Evolutionary conservation across 1,139 yeast genomes (phyloP).

Genomic region (Zygoascus hellenicus): DNA sequence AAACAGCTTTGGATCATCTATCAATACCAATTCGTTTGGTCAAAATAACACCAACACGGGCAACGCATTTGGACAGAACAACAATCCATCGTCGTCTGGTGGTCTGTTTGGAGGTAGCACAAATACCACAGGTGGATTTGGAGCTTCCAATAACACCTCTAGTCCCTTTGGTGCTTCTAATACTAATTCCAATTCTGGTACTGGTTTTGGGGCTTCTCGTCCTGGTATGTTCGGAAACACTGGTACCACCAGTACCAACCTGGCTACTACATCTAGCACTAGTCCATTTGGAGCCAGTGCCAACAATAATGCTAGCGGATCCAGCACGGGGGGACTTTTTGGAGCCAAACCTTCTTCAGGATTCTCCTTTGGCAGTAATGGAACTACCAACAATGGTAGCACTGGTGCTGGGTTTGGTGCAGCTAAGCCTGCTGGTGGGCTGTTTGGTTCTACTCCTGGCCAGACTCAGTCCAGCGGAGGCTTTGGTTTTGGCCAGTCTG

Average conservation of each 20-base stretch:
- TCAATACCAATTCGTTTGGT: not conserved
- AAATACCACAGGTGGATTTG: constrained; percentile 21
- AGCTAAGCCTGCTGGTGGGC: not conserved
- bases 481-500: constrained; percentile 11
- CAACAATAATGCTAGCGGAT: constrained; percentile 3
- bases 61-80: constrained; percentile 10
- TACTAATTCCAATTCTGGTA: constrained; percentile 8
- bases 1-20: not conserved
- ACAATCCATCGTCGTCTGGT: constrained; percentile 4
- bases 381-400: not conserved
- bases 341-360: constrained; percentile 11
- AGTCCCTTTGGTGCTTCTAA: constrained; percentile 34
- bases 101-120: constrained; percentile 22
- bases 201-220: not conserved
- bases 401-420: constrained; percentile 6
- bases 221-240: not conserved
- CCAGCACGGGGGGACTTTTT: constrained; percentile 16
- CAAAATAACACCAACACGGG: not conserved
- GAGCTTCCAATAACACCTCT: constrained; percentile 15
- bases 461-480: not conserved
- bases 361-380: not conserved
- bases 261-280: no score
- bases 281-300: not conserved
- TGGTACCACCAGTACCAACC: not conserved
- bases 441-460: not conserved